A percentile compares a stretch with the other conserved stretches of the same genome.
These are phyloP conservation scores for Mortierella sp. DNA, from an alignment of 371 early-diverging fungal genomes.

Conservation along the genomic window DNA sequence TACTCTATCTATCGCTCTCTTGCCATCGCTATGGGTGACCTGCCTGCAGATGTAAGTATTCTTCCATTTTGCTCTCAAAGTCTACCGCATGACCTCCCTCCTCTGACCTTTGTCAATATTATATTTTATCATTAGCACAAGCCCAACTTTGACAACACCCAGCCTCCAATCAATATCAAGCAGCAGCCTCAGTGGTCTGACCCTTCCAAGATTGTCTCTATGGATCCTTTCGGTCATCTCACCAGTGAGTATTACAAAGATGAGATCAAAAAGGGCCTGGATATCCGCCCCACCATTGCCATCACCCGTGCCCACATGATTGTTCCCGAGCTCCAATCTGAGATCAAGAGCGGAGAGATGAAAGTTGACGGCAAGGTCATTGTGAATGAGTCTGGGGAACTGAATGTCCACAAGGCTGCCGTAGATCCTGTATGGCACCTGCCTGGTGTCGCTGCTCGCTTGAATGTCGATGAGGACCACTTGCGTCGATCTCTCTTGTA, in stretches of 20 bases:
- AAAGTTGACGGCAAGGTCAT: constrained; percentile 88
- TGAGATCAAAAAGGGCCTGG: constrained; percentile 80
- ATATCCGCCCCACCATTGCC: constrained; percentile 95
- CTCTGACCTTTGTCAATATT: background rate
- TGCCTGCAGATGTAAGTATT: constrained; percentile 68
- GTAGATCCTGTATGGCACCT: constrained; percentile 98
- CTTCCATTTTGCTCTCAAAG: background rate
- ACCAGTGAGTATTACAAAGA: constrained; percentile 72
- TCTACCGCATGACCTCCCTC: background rate
- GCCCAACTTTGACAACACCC: constrained; percentile 91
- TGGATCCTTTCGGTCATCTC: constrained; percentile 95
- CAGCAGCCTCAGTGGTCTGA: constrained; percentile 91
- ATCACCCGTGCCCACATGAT: constrained; percentile 96
- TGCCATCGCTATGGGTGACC: constrained; percentile 92
- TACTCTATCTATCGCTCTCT: constrained; percentile 96
- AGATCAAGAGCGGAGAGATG: constrained; percentile 74
- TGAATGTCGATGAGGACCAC: constrained; percentile 88
- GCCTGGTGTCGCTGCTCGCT: constrained; percentile 93
- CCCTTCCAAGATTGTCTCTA: constrained; percentile 91
- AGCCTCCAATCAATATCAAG: constrained; percentile 87
- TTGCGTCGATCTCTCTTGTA: constrained; percentile 88
- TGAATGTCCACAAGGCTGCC: constrained; percentile 94
- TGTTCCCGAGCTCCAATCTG: constrained; percentile 90
- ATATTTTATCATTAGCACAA: constrained; percentile 66
- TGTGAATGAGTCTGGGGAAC: constrained; percentile 81